Evolutionary conservation across 2,329 filamentous ascomycete genomes (phyloP), one percentile per base, ranked within the genome.

Genomic region (Neofusicoccum parvum): DNA sequence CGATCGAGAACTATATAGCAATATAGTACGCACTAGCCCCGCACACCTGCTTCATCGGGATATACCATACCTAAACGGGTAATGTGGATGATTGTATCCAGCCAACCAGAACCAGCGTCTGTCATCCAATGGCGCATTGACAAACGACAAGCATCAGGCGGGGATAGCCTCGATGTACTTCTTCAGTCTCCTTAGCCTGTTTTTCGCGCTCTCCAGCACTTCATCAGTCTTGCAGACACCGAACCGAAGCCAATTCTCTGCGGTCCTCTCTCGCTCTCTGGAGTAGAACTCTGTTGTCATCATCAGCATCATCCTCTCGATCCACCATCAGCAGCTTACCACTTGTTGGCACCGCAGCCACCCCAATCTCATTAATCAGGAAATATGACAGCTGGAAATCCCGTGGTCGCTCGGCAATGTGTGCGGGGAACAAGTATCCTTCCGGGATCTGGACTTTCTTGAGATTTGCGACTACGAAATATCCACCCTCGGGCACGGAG

Each of bases 361-460:
- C 92, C 10, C 95, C 95, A 20, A 99, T 83, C 81, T 99, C 94
- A 77, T 94, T 94, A 79, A 99, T 99, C 72, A 97, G 80, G 81
- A 98, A 98, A 94, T 94, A 99, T 41, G 89, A 88, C 53, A 99
- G 86, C 83, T 96, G 92, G 81, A 98, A 99, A 77, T 99, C 95
- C 36, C 95, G 85, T 27, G 95, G 92, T 1, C 95, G 87, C 73
- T 85, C 88, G 14, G 91, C 92, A 39, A 99, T 94, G 75, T 97
- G 92, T 1, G 89, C 84, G 34, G 95, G 95, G 83, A 98, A 98
- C 0, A 89, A 86, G 77, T 98, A 99, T 75, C 89, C 88, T 4
- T 85, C 85, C 0, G 95, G 95, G 4, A 99, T 76, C 75, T 91
- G 88, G 65, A 99, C 92, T 75, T 94, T 94, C 65, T 87, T 83